Evolutionary conservation across 2,329 filamentous ascomycete genomes (phyloP).

Genomic region (Calonectria fujianensis): DNA sequence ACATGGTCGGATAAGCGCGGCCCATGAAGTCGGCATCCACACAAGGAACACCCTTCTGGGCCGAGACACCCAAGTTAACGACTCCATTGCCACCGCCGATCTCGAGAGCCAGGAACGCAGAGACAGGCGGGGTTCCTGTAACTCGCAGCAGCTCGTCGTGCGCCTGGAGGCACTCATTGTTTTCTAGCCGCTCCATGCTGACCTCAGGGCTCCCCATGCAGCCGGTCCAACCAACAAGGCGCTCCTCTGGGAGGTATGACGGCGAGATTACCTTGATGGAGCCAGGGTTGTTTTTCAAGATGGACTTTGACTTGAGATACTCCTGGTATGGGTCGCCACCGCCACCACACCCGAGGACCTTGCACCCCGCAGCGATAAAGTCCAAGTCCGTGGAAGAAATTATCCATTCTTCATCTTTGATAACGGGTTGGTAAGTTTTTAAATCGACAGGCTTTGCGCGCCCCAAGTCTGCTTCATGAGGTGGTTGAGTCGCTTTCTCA

Average conservation of each 20-base stretch:
- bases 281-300: not conserved
- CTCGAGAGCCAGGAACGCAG: conserved; percentile 18
- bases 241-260: conserved; percentile 16
- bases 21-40: conserved; percentile 18
- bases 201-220: conserved; percentile 40
- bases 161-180: conserved; percentile 38
- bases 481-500: not conserved
- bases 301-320: conserved; percentile 33
- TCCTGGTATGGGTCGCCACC: conserved; percentile 53
- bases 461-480: not conserved
- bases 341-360: conserved; percentile 68
- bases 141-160: conserved; percentile 30
- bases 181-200: conserved; percentile 40
- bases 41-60: conserved; percentile 2
- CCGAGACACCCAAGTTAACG: conserved; percentile 9
- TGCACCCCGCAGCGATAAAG: conserved; percentile 67
- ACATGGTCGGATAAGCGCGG: conserved; percentile 15
- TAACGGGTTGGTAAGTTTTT: conserved; percentile 8
- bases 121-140: not conserved
- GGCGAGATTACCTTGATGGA: conserved; percentile 22
- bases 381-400: conserved; percentile 67
- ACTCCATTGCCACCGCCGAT: conserved; percentile 20
- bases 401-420: conserved; percentile 62
- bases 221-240: conserved; percentile 34
- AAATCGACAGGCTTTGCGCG: not conserved